These are phyloP conservation scores for Fusarium cyanostomum DNA, from an alignment of 2,329 filamentous ascomycete genomes.

Conservation along the genomic window DNA sequence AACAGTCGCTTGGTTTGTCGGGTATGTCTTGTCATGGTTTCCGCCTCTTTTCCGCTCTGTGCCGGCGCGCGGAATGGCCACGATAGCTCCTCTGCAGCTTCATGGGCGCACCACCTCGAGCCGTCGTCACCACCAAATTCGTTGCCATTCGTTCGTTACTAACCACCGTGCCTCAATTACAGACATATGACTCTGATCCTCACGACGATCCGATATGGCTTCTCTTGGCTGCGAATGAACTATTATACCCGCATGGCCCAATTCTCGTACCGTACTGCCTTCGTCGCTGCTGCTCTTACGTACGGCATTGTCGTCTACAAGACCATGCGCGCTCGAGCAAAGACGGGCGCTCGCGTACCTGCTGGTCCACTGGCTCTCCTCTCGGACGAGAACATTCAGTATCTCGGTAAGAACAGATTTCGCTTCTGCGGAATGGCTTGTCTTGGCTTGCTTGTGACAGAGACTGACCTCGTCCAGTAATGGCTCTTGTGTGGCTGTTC, in stretches of 20 bases:
- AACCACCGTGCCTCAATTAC: constrained; percentile 23
- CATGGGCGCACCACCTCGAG: background rate
- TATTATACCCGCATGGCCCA: constrained; percentile 79
- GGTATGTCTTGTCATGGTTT: constrained; percentile 65
- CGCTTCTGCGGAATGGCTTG: background rate
- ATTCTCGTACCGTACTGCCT: constrained; percentile 89
- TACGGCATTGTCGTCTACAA: constrained; percentile 99
- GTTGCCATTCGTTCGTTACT: constrained; percentile 15
- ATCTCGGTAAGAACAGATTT: constrained; percentile 75
- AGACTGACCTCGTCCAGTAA: constrained; percentile 63
- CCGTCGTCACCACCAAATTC: background rate
- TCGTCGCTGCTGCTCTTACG: constrained; percentile 86
- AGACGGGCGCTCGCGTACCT: constrained; percentile 72
- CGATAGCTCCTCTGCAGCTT: constrained; percentile 22
- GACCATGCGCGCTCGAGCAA: constrained; percentile 86
- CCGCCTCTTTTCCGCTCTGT: constrained; percentile 6
- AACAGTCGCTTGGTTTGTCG: constrained; percentile 80
- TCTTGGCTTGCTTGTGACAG: background rate
- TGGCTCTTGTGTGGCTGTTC: constrained; percentile 96
- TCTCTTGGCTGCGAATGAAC: constrained; percentile 92
- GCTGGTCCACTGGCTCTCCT: constrained; percentile 71
- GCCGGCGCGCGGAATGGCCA: constrained; percentile 23
- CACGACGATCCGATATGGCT: constrained; percentile 80
- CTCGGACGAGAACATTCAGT: constrained; percentile 96
- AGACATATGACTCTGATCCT: constrained; percentile 90